Percentiles rank a stretch among this genome's conserved stretches.
Evolutionary conservation across 306 rosid genomes (phyloP).

Genomic region (Psophocarpus tetragonolobus): DNA sequence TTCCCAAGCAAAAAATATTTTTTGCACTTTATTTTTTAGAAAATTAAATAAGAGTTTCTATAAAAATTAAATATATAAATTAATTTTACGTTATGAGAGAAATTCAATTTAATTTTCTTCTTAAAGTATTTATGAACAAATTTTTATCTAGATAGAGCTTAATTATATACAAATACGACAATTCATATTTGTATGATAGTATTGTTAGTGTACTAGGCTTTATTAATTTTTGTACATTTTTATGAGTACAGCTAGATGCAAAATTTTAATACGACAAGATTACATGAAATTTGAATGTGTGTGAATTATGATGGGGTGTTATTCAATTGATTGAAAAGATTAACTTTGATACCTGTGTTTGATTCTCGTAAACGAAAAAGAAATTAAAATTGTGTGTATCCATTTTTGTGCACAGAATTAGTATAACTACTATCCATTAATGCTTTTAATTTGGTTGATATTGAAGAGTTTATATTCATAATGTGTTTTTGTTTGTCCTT

Average conservation of each 20-base stretch:
- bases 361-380: too few relatives aligned
- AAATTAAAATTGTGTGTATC: neutral
- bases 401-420: neutral
- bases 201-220: neutral
- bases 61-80: too few relatives aligned
- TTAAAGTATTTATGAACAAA: neutral
- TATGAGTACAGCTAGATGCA: neutral
- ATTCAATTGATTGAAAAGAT: too few relatives aligned
- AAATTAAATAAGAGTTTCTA: too few relatives aligned
- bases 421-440: neutral
- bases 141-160: neutral
- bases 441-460: neutral
- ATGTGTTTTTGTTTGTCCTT: neutral
- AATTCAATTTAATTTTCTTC: too few relatives aligned
- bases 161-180: neutral
- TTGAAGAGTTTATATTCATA: neutral
- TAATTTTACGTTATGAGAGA: too few relatives aligned
- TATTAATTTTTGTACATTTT: neutral
- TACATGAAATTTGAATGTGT: neutral
- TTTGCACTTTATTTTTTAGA: too few relatives aligned
- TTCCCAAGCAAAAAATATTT: too few relatives aligned
- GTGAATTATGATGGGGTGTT: too few relatives aligned
- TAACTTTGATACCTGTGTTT: too few relatives aligned
- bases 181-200: neutral
- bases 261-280: neutral